Percentiles rank a stretch among this genome's conserved stretches.
Evolutionary conservation across 805 yeast species (phyloP).

Genomic region (Barnettozyma californica): DNA sequence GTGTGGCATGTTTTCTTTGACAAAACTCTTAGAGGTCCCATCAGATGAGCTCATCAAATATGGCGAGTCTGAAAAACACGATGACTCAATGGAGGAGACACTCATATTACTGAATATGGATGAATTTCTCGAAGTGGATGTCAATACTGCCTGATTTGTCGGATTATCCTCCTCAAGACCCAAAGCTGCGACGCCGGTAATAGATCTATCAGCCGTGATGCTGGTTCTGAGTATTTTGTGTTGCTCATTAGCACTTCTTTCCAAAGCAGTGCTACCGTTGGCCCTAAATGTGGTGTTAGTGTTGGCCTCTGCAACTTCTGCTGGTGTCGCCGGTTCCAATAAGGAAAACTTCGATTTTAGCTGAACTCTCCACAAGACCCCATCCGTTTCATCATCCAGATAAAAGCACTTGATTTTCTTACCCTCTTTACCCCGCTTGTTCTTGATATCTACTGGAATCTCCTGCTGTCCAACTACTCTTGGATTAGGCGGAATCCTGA

Average conservation of each 20-base stretch:
- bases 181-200: not conserved
- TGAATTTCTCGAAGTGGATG: not conserved
- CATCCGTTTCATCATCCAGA: slow-evolving; percentile 10
- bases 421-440: slow-evolving; percentile 7
- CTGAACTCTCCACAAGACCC: slow-evolving; percentile 8
- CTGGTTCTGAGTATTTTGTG: not conserved
- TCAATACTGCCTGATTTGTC: not conserved
- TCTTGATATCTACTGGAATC: slow-evolving; percentile 14
- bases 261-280: not conserved
- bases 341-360: not conserved
- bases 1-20: not conserved
- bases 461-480: not conserved
- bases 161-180: not conserved
- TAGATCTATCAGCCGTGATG: not conserved
- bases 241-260: not conserved
- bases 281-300: not conserved
- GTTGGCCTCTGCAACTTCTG: not conserved
- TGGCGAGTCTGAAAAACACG: not conserved
- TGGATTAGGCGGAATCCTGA: slow-evolving; percentile 7
- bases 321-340: not conserved
- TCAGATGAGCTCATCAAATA: not conserved
- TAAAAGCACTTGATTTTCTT: slow-evolving; percentile 11
- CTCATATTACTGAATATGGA: not conserved
- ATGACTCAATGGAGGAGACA: not conserved
- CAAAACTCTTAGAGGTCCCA: not conserved